Conservation (phyloP, 306 rosid species). For the Acmispon strigosus region DNA sequence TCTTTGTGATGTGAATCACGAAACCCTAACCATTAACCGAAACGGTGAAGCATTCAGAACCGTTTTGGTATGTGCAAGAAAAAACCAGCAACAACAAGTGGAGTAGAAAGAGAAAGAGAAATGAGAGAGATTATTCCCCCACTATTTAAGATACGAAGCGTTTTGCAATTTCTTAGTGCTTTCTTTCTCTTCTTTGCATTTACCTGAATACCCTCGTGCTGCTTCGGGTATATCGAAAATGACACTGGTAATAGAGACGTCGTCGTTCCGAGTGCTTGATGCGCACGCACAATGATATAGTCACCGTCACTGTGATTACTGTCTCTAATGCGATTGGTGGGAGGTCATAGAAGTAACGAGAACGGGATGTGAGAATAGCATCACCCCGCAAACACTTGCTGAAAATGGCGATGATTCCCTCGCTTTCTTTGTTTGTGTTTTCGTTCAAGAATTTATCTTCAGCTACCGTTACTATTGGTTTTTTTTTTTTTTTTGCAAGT, state of each 20-base stretch:
- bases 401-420: constrained; percentile 8
- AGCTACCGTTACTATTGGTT: no score
- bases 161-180: neutral
- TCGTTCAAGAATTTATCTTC: no score
- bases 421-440: neutral
- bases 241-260: constrained; percentile 3
- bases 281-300: neutral
- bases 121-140: neutral
- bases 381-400: neutral
- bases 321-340: neutral
- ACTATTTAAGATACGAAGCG: constrained; percentile 32
- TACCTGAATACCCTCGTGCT: constrained; percentile 22
- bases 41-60: constrained; percentile 10
- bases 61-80: neutral
- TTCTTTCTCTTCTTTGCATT: neutral
- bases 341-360: neutral
- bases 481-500: no score
- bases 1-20: constrained; percentile 15
- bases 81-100: neutral
- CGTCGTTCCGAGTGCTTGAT: constrained; percentile 24
- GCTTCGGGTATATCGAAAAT: neutral
- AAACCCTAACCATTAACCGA: constrained; percentile 66
- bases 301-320: neutral
- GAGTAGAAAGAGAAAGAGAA: neutral
- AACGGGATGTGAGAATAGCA: neutral